These are phyloP conservation scores for Cercospora citrullina DNA, from an alignment of 2,329 filamentous ascomycete genomes.

Conservation along the genomic window DNA sequence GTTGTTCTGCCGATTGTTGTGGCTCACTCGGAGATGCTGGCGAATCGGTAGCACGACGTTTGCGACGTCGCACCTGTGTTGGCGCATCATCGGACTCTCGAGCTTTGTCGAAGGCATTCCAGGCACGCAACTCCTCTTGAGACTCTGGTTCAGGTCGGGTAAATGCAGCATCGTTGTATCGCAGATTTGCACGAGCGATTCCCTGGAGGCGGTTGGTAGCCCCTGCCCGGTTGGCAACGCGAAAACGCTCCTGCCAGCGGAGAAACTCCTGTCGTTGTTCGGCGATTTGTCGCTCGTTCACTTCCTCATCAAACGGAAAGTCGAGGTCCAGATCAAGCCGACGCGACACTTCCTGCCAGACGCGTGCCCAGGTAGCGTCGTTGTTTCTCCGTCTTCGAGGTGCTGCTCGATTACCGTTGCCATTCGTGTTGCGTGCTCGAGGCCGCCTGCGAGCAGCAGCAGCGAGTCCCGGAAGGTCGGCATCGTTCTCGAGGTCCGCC, in stretches of 20 bases:
- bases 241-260: conserved; percentile 80
- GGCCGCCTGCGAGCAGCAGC: conserved; percentile 30
- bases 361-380: conserved; percentile 66
- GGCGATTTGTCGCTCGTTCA: conserved; percentile 56
- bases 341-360: conserved; percentile 90
- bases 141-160: conserved; percentile 63
- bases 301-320: conserved; percentile 80
- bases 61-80: conserved; percentile 49
- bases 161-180: conserved; percentile 37
- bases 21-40: conserved; percentile 64
- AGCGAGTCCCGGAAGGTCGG: conserved; percentile 31
- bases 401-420: conserved; percentile 16
- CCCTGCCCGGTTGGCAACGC: conserved; percentile 77
- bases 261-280: conserved; percentile 59
- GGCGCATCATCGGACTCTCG: conserved; percentile 63
- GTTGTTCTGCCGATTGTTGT: conserved; percentile 60
- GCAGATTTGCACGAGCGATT: conserved; percentile 57
- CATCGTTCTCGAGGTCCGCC: conserved; percentile 34
- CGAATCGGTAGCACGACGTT: conserved; percentile 77
- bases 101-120: conserved; percentile 87
- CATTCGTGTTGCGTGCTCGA: conserved; percentile 25
- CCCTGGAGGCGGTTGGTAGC: conserved; percentile 58
- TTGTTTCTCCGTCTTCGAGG: conserved; percentile 38
- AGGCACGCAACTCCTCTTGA: conserved; percentile 77
- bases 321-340: conserved; percentile 75